phyloP scores from a whole-genome alignment of 2,329 filamentous ascomycete genomes.

The Hymenoscyphus occultus region DNA sequence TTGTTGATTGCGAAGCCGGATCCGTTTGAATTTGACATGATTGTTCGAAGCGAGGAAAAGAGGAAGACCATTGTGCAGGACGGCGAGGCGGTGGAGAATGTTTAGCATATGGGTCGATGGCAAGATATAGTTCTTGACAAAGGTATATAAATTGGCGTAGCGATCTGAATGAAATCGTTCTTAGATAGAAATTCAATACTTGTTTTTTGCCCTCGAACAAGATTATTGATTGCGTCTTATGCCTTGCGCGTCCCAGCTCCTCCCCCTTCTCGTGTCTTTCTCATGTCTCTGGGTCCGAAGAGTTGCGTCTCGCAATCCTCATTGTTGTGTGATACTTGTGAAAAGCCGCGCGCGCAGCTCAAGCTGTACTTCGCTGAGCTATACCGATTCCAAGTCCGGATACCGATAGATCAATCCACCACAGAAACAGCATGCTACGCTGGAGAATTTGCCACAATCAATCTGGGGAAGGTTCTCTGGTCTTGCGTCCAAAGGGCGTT shows the following conservation, averaged over 20 bases:
- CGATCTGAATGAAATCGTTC: background rate
- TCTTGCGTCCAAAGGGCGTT: background rate
- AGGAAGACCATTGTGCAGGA: constrained; percentile 39
- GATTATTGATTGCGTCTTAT: background rate
- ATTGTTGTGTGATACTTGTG: background rate
- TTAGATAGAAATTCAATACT: background rate
- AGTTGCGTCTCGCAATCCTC: background rate
- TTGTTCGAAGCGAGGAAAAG: constrained; percentile 41
- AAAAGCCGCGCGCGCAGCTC: background rate
- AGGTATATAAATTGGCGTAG: background rate
- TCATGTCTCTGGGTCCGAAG: background rate
- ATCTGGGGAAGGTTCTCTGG: background rate
- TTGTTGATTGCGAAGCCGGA: constrained; percentile 47
- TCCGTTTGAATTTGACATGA: constrained; percentile 46
- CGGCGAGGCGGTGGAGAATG: constrained; percentile 5
- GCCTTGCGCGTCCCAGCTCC: background rate
- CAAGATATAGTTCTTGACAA: background rate
- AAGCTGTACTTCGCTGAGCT: background rate
- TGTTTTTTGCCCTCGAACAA: background rate
- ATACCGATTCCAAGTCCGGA: background rate
- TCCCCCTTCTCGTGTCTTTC: background rate
- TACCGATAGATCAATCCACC: background rate
- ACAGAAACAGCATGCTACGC: background rate
- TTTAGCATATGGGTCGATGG: background rate
- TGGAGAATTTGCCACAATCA: background rate